These are phyloP conservation scores for Hydrangea macrophylla DNA, from an alignment of 148 eudicot species.

Conservation along the genomic window DNA sequence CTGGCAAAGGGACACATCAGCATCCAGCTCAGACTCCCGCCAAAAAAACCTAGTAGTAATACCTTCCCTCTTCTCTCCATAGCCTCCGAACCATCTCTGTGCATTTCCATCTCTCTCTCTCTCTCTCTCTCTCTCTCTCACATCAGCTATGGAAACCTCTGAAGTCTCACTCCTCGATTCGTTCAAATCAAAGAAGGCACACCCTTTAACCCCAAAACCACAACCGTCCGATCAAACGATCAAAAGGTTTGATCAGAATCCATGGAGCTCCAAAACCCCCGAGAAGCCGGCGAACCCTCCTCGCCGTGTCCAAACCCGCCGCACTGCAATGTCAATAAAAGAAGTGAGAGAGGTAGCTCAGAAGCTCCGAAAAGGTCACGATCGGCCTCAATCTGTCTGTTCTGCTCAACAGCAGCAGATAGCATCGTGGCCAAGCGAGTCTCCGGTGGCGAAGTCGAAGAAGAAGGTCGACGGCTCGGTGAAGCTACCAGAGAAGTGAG, in stretches of 20 bases:
- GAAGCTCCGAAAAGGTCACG: constrained; percentile 30
- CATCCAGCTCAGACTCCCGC: constrained; percentile 27
- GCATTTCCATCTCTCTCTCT: neutral
- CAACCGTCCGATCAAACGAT: constrained; percentile 17
- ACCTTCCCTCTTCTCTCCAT: neutral
- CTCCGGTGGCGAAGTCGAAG: constrained; percentile 17
- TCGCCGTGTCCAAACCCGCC: constrained; percentile 29
- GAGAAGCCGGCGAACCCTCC: constrained; percentile 35
- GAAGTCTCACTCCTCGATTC: constrained; percentile 16
- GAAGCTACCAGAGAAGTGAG: constrained; percentile 62
- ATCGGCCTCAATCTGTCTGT: constrained; percentile 13
- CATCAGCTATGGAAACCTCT: constrained; percentile 29
- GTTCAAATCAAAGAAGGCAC: constrained; percentile 46
- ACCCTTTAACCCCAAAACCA: constrained; percentile 20
- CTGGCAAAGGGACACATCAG: constrained; percentile 32
- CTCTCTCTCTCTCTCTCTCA: neutral
- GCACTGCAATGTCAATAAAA: constrained; percentile 47
- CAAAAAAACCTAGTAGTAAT: constrained; percentile 11
- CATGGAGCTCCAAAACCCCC: constrained; percentile 43
- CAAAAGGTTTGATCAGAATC: constrained; percentile 11
- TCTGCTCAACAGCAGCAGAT: neutral
- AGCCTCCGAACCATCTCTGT: neutral
- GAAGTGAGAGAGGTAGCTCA: constrained; percentile 46
- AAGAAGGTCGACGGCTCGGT: constrained; percentile 18
- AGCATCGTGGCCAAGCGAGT: neutral